Percentiles rank a stretch among this genome's conserved stretches.
phyloP scores from a whole-genome alignment of 257 asterid species.

The Solanum dulcamara region DNA sequence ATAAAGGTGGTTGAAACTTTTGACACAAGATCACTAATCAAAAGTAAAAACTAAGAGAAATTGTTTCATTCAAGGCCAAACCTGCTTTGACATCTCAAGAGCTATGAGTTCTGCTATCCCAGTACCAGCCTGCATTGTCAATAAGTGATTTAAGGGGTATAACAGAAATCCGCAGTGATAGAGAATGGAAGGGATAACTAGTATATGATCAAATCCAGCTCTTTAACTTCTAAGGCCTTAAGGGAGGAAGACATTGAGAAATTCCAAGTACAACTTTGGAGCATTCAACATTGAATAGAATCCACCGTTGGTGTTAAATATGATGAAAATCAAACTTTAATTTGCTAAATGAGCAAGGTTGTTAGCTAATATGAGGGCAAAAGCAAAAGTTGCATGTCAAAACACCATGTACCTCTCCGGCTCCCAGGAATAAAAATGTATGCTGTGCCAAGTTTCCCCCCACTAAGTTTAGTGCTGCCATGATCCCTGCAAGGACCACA shows the following conservation, averaged over 20 bases:
- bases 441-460: slow-evolving; percentile 68
- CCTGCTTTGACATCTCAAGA: slow-evolving; percentile 87
- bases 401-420: slow-evolving; percentile 53
- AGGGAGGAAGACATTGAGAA: not conserved
- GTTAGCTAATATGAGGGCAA: not conserved
- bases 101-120: slow-evolving; percentile 97
- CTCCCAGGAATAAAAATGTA: slow-evolving; percentile 67
- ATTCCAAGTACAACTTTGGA: not conserved
- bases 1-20: not conserved
- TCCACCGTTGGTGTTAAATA: not conserved
- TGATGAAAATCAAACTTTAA: not conserved
- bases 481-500: slow-evolving; percentile 70
- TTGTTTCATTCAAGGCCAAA: slow-evolving; percentile 5
- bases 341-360: not conserved
- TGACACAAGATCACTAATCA: not conserved
- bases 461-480: slow-evolving; percentile 48
- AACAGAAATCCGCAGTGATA: not conserved
- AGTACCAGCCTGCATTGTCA: slow-evolving; percentile 73
- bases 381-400: not conserved
- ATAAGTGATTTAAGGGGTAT: slow-evolving; percentile 2
- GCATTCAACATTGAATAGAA: not conserved
- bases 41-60: not conserved
- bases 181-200: not conserved
- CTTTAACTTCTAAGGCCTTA: not conserved
- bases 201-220: not conserved